phyloP scores from a whole-genome alignment of 202 grass and related monocot species.

The Carex sylvatica region DNA sequence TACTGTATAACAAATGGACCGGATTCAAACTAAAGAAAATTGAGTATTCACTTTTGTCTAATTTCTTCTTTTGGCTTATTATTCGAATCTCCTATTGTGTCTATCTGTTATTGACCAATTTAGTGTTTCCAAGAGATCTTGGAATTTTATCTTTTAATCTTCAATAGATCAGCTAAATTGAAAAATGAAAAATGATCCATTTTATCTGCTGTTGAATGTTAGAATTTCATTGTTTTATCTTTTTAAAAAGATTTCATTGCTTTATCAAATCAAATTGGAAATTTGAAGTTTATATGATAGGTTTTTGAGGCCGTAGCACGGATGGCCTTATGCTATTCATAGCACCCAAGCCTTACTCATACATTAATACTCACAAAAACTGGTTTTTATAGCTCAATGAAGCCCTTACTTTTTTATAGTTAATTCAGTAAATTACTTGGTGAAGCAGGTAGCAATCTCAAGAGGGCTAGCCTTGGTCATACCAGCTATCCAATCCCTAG shows the following conservation, averaged over 20 bases:
- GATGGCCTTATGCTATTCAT: too few species aligned
- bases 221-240: too few species aligned
- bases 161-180: background rate
- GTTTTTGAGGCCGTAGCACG: too few species aligned
- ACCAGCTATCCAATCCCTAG: conserved; percentile 73
- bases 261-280: background rate
- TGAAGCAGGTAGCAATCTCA: conserved; percentile 49
- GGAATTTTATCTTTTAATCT: background rate
- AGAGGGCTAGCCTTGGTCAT: conserved; percentile 51
- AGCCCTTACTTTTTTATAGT: background rate
- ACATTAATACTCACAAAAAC: background rate
- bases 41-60: background rate
- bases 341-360: too few species aligned
- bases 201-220: background rate
- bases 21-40: background rate
- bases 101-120: background rate
- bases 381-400: background rate
- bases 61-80: background rate
- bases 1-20: too few species aligned
- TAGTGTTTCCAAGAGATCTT: background rate
- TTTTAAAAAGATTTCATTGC: background rate
- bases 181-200: background rate
- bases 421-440: background rate
- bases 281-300: background rate
- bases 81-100: background rate